Percentiles rank a stretch among this genome's conserved stretches.
Conservation (phyloP, 2,329 filamentous ascomycete species). For the Paradendryphiella salina region DNA sequence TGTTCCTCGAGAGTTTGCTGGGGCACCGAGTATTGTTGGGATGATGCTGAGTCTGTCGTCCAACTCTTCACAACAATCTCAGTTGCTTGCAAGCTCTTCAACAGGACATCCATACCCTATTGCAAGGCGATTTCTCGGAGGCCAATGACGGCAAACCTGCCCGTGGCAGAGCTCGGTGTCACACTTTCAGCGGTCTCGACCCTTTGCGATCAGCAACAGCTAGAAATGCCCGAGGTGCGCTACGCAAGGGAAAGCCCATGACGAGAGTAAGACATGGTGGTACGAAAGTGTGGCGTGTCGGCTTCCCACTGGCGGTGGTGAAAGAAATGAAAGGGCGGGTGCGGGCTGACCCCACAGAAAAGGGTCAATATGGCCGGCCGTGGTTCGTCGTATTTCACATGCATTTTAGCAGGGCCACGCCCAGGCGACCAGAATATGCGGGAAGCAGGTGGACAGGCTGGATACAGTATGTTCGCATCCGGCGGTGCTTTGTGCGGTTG, state of each 20-base stretch:
- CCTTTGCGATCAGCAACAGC: constrained; percentile 9
- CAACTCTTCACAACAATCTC: too few relatives aligned
- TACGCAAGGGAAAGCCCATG: constrained; percentile 4
- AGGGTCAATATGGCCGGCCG: constrained; percentile 2
- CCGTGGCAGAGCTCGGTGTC: background rate
- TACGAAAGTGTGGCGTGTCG: background rate
- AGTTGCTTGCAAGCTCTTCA: background rate
- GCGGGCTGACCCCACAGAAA: constrained; percentile 10
- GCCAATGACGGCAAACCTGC: constrained; percentile 3
- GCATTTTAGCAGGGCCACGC: constrained; percentile 1
- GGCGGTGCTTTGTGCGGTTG: constrained; percentile 2
- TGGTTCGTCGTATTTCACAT: constrained; percentile 11
- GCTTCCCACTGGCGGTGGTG: constrained; percentile 2
- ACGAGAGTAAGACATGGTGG: background rate
- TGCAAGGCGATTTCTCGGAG: background rate
- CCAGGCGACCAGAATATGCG: background rate
- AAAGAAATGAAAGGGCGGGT: constrained; percentile 14
- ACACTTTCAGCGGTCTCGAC: constrained; percentile 8
- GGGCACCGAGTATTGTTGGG: too few relatives aligned
- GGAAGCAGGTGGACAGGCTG: background rate
- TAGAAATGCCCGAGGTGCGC: constrained; percentile 4
- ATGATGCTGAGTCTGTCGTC: too few relatives aligned
- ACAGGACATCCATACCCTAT: background rate
- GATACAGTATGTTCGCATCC: background rate
- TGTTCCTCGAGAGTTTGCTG: too few relatives aligned